Evolutionary conservation across 805 yeast species (phyloP).

Genomic region (Lachancea thermotolerans): DNA sequence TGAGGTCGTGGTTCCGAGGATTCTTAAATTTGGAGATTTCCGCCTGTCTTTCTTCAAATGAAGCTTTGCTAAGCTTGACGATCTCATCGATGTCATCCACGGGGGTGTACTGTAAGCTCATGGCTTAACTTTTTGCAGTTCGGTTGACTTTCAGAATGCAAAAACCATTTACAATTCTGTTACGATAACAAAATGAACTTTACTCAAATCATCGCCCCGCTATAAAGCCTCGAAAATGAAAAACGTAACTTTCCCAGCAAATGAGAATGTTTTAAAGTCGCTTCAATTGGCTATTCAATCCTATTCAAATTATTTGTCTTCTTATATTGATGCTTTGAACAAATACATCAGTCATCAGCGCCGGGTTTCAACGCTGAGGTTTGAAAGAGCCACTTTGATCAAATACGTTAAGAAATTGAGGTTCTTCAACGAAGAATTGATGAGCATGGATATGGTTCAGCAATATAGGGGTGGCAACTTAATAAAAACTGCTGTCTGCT

Average conservation of each 20-base stretch:
- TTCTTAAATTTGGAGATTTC: constrained; percentile 12
- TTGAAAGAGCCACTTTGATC: constrained; percentile 30
- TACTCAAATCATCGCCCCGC: no score
- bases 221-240: neutral
- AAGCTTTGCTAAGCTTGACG: neutral
- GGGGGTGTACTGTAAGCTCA: neutral
- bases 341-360: constrained; percentile 29
- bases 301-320: constrained; percentile 23
- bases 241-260: neutral
- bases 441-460: constrained; percentile 8
- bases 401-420: constrained; percentile 32
- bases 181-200: no score
- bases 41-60: constrained; percentile 13
- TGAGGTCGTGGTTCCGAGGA: constrained; percentile 15
- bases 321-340: constrained; percentile 27
- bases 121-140: neutral
- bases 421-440: constrained; percentile 26
- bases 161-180: no score
- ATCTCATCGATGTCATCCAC: constrained; percentile 5
- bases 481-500: constrained; percentile 12
- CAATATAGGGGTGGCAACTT: neutral
- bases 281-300: constrained; percentile 9
- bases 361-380: constrained; percentile 25
- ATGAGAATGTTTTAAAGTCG: constrained; percentile 10
- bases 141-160: neutral